Base-by-base conservation (phyloP, 768 basidiomycete genomes). In the Terana coerulea region DNA sequence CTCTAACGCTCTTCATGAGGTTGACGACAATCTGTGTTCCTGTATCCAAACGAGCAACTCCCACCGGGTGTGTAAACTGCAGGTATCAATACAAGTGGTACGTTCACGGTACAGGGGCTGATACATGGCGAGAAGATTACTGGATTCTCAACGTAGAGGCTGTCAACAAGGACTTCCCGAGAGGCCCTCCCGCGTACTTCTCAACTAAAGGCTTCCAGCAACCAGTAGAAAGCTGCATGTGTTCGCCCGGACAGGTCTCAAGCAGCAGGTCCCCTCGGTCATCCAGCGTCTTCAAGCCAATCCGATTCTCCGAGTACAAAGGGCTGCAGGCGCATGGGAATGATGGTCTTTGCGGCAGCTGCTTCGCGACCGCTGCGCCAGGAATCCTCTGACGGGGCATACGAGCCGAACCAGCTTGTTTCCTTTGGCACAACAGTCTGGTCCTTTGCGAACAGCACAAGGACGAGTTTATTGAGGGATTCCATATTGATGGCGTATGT, bases 341-440 rank as follows among this genome's bases (percentile, higher is more conserved):
- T 69, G 37, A 88, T 75, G 1, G 61, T 59, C 61, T 63, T 70
- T 40, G 65, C 64, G 36, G 51, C 37, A 5, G 34, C 47, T 31
- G 40, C 33, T 50, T 39, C 17, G 52, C 60, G 50, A 19, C 44
- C 43, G 17, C 34, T 22, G 49, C 53, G 7, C 69, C 69, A n/a
- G n/a, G n/a, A n/a, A 15, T 75, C 72, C 17, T 72, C 67, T 7
- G 63, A 52, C 1, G 68, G 69, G 1, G 73, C 74, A 59, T 86
- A 85, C 3, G 86, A 84, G 5, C 88, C 90, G 67, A 94, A 93
- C 91, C 90, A 92, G 10, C 87, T 71, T 59, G 80, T 88, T 67
- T 92, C 90, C 66, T 89, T 90, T 0, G 91, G 91, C 17, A 91
- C 74, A 21, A 89, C 86, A 3, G 88, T 91, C 64, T 75, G 73